phyloP scores from a whole-genome alignment of 192 early-diverging fungal genomes.

The Coemansia sp. region DNA sequence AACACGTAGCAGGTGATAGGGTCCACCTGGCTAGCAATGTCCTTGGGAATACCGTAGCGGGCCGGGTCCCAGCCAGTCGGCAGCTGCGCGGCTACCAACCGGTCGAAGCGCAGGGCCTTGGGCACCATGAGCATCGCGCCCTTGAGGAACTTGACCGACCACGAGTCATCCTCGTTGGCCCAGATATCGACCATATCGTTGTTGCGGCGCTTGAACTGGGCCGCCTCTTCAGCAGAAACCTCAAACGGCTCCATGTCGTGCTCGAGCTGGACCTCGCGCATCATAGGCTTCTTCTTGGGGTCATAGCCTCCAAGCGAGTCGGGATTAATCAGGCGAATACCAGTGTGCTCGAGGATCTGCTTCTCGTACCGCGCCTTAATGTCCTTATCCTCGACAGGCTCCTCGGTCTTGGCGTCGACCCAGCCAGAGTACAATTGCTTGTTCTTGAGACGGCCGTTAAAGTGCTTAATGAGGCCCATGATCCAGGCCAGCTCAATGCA shows the following conservation, averaged over 20 bases:
- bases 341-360: constrained; percentile 88
- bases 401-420: constrained; percentile 78
- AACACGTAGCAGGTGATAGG: constrained; percentile 85
- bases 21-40: constrained; percentile 90
- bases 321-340: constrained; percentile 53
- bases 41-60: constrained; percentile 89
- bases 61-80: constrained; percentile 92
- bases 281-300: constrained; percentile 82
- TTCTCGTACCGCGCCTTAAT: constrained; percentile 91
- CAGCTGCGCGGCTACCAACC: constrained; percentile 85
- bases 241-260: constrained; percentile 88
- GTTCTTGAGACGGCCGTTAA: constrained; percentile 52
- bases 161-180: constrained; percentile 57
- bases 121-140: constrained; percentile 86
- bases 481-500: constrained; percentile 98
- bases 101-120: constrained; percentile 92
- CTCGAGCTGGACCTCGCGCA: constrained; percentile 86
- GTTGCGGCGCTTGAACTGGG: constrained; percentile 81
- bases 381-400: constrained; percentile 83
- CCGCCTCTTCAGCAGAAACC: constrained; percentile 81
- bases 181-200: constrained; percentile 69
- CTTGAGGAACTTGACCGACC: constrained; percentile 79
- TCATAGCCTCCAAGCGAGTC: constrained; percentile 58
- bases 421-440: constrained; percentile 68
- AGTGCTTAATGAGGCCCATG: constrained; percentile 91